Evolutionary conservation across 2,329 filamentous ascomycete genomes (phyloP), one percentile per base, ranked within the genome.

Genomic region (Aspergillus vadensis): DNA sequence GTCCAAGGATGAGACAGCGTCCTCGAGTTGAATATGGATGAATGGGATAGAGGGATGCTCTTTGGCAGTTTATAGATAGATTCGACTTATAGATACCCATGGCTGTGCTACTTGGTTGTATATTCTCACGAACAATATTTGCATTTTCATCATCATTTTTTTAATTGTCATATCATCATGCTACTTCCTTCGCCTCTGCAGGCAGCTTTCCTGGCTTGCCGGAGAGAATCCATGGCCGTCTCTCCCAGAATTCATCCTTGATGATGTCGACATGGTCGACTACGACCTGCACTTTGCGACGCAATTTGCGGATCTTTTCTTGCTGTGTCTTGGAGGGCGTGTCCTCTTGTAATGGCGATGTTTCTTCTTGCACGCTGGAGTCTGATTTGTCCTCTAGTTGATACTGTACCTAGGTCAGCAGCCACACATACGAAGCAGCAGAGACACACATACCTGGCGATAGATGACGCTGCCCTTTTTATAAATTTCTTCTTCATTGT

Each of bases 381-480:
- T 79, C 74, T 4, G 78, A 70, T 19, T 80, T 76, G 57, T 90
- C 87, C 44, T 89, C 87, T 15, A 91, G 78, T 72, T 91, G 88
- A 72, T 91, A 92, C 87, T 91, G 62, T 27, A 36, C 10, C 27
- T 9, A 8, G 51, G 8, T 65, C 61, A 65, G 56, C 32, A 43
- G n/a, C 12, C 25, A 15, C n/a, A 15, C 15, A 15, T 9, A 39
- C 8, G 32, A 41, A 25, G 14, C 14, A n/a, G 8, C 0, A 12
- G 21, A 12, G 6, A 21, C 19, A 32, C 7, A 60, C 58, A 54
- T 77, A 90, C 90, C 74, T 95, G 90, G 69, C 93, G 85, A 74
- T 93, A 95, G 5, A 98, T 78, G 2, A 97, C 89, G 66, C 91
- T 98, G 4, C 95, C 95, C 75, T 98, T 99, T 75, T 89, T 95